Evolutionary conservation across 768 basidiomycete species (phyloP).

Genomic region (Tricholoma bakamatsutake): DNA sequence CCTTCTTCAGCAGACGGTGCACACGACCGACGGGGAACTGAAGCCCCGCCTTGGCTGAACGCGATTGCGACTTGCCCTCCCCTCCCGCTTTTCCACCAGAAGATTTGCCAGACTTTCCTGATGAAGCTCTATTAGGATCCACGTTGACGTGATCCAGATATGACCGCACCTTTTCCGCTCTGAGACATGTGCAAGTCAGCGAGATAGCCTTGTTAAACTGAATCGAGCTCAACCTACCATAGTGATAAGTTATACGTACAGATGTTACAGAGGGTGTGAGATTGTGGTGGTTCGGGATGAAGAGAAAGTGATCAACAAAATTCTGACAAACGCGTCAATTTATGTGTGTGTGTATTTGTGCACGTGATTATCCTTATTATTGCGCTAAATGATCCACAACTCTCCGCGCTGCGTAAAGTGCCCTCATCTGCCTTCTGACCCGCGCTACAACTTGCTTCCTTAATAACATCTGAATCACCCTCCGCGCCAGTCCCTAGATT

Average conservation of each 20-base stretch:
- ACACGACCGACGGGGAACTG: conserved; percentile 94
- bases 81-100: conserved; percentile 62
- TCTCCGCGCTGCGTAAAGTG: no score
- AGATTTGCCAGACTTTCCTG: conserved; percentile 57
- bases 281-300: conserved; percentile 32
- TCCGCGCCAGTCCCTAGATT: no score
- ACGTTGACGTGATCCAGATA: background rate
- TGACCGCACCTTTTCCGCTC: conserved; percentile 33
- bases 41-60: conserved; percentile 71
- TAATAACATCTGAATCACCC: no score
- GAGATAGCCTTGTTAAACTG: background rate
- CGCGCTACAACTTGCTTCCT: no score
- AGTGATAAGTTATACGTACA: conserved; percentile 14
- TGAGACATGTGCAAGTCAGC: conserved; percentile 10
- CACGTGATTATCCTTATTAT: conserved; percentile 27
- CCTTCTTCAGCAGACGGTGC: conserved; percentile 81
- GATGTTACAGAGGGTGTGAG: conserved; percentile 15
- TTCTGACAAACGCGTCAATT: conserved; percentile 32
- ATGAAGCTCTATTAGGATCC: conserved; percentile 4
- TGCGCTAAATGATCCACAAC: no score
- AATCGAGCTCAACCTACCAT: conserved; percentile 18
- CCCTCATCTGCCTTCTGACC: no score
- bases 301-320: conserved; percentile 29
- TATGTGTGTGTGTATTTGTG: conserved; percentile 29
- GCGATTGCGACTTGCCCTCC: conserved; percentile 54